Evolutionary conservation across 371 early-diverging fungal genomes (phyloP).

Genomic region (Apophysomyces elegans): DNA sequence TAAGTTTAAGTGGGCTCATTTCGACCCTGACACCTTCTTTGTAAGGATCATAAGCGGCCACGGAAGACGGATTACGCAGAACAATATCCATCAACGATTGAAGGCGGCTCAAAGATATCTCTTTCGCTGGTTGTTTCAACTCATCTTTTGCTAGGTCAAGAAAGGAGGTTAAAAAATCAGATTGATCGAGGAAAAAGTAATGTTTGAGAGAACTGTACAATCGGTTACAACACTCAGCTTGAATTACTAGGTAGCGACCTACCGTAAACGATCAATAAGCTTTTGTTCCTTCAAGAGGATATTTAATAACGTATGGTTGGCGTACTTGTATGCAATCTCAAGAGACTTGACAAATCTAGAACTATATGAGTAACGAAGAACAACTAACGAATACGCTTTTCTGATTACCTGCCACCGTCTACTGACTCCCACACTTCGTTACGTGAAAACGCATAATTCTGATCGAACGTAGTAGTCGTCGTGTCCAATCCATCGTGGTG

Average conservation of each 20-base stretch:
- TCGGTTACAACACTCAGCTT: neutral
- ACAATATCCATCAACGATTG: constrained; percentile 88
- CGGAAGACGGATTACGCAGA: constrained; percentile 85
- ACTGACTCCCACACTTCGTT: constrained; percentile 61
- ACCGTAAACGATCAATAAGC: constrained; percentile 77
- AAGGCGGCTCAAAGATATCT: constrained; percentile 74
- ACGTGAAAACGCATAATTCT: constrained; percentile 26
- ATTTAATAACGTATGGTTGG: constrained; percentile 75
- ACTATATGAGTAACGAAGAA: neutral
- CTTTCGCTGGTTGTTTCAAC: constrained; percentile 66
- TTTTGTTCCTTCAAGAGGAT: constrained; percentile 72
- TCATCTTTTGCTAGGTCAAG: constrained; percentile 84
- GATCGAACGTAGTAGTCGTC: constrained; percentile 3
- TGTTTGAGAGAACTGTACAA: constrained; percentile 83
- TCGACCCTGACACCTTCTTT: constrained; percentile 85
- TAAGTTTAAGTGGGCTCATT: constrained; percentile 62
- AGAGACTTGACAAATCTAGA: constrained; percentile 71
- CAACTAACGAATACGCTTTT: constrained; percentile 12
- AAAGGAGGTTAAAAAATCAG: constrained; percentile 93
- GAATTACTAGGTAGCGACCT: constrained; percentile 10
- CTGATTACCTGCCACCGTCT: constrained; percentile 60
- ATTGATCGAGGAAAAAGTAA: constrained; percentile 90
- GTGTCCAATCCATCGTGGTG: constrained; percentile 17
- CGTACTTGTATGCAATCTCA: constrained; percentile 75
- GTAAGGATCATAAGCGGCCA: constrained; percentile 78